phyloP scores from a whole-genome alignment of 2,329 filamentous ascomycete genomes.

The Diaporthe ampelina region DNA sequence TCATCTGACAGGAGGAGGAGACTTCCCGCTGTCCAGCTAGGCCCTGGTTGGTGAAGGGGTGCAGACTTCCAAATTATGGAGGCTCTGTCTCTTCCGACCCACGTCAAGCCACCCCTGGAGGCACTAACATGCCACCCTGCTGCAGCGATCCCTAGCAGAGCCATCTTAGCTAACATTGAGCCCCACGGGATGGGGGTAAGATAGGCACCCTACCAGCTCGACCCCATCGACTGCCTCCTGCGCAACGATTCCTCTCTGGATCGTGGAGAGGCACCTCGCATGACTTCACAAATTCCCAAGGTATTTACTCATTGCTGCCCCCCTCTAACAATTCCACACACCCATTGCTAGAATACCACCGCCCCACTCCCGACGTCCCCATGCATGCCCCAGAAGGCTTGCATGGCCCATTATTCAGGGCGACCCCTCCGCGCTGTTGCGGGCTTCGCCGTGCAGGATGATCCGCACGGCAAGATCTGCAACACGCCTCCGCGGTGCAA shows the following conservation, averaged over 20 bases:
- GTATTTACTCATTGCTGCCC: conserved; percentile 48
- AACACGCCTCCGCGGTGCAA: not conserved
- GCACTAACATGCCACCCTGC: conserved; percentile 39
- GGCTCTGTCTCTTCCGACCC: conserved; percentile 38
- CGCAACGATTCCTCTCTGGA: conserved; percentile 52
- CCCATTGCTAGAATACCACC: conserved; percentile 36
- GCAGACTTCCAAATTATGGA: conserved; percentile 38
- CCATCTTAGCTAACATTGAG: conserved; percentile 40
- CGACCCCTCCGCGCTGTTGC: not conserved
- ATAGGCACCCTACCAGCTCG: conserved; percentile 47
- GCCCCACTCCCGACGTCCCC: conserved; percentile 26
- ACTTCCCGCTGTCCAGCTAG: conserved; percentile 26
- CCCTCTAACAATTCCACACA: not conserved
- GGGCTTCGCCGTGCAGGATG: conserved; percentile 7
- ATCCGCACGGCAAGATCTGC: conserved; percentile 19
- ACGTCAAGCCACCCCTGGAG: conserved; percentile 38
- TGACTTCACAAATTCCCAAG: conserved; percentile 63
- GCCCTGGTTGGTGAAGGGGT: conserved; percentile 25
- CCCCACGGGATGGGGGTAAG: conserved; percentile 36
- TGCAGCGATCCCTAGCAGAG: conserved; percentile 39
- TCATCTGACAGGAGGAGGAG: conserved; percentile 31
- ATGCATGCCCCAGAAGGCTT: not conserved
- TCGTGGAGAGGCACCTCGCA: conserved; percentile 56
- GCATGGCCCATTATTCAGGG: not conserved
- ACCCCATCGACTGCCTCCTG: conserved; percentile 46